Base-by-base conservation (phyloP, 1,284 basidiomycete species). In the Flammula alnicola region DNA sequence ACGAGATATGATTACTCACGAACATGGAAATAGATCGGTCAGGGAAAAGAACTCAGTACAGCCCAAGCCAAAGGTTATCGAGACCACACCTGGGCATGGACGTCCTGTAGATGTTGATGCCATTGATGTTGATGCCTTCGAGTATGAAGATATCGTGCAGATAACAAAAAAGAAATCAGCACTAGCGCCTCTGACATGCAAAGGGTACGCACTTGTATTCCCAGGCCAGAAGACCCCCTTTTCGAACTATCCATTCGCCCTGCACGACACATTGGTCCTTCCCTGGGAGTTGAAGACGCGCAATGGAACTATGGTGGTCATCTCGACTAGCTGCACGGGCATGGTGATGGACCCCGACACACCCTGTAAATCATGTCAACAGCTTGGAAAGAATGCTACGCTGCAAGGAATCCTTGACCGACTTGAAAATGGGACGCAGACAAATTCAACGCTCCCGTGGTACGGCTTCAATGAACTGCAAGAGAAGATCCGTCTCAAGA, bases 211-310 rank as follows among this genome's bases (percentile, higher is more conserved):
- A 10, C 33, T 45, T 8, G 7, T 25, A 1, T 30, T 61, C 44
- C 54, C 49, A 23, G 32, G 20, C 30, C 39, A 44, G 27, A 36
- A 38, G 17, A 51, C 44, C 11, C 52, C 56, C 5, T 48, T 53
- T 43, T 44, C 48, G 1, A 9, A 47, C 19, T 61, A 61, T 52
- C 60, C 50, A 16, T 58, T 59, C 25, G 48, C 45, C 7, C 49
- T 69, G 4, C 66, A 69, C 47, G 50, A 64, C 19, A 27, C 14
- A 5, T 33, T 45, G 9, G 26, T 17, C 12, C 32, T 59, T 19
- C 60, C 62, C 0, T 69, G 65, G 67, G 51, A 58, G 16, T 59
- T 52, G 23, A 8, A 25, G 2, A 42, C 60, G n/a, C 20, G 20
- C 7, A 44, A 52, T 6, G 52, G 54, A 1, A 30, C 29, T 10